Conservation (phyloP, 1,284 basidiomycete genomes). For the Marasmius tenuissimus region DNA sequence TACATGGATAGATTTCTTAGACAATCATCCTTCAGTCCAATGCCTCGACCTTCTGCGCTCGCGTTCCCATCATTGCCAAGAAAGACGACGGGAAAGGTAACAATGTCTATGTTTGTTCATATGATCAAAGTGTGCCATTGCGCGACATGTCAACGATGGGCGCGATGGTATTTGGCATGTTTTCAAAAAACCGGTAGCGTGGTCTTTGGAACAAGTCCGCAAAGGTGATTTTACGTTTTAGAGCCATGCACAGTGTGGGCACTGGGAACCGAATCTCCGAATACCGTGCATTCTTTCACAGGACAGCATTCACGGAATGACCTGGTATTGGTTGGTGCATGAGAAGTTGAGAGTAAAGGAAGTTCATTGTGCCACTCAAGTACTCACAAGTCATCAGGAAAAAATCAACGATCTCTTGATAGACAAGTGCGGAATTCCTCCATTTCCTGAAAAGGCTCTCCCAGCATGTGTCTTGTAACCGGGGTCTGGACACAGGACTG, state of each 20-base stretch:
- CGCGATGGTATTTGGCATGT: conserved; percentile 62
- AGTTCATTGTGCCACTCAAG: conserved; percentile 31
- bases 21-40: too few relatives aligned
- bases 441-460: conserved; percentile 47
- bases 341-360: conserved; percentile 32
- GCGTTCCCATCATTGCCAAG: too few relatives aligned
- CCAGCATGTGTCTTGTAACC: too few relatives aligned
- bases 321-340: conserved; percentile 9
- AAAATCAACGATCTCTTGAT: conserved; percentile 4
- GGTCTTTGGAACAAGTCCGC: conserved; percentile 71
- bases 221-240: conserved; percentile 43
- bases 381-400: conserved; percentile 12
- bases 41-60: too few relatives aligned
- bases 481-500: conserved; percentile 65
- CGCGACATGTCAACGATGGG: conserved; percentile 69
- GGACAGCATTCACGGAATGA: conserved; percentile 10
- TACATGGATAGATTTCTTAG: too few relatives aligned
- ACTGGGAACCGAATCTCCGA: conserved; percentile 22
- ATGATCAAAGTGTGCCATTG: conserved; percentile 73
- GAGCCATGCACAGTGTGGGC: conserved; percentile 30
- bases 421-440: conserved; percentile 25
- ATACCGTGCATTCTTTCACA: conserved; percentile 21
- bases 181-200: conserved; percentile 59
- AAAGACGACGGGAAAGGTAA: conserved; percentile 35
- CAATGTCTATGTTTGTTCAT: conserved; percentile 40